Evolutionary conservation across 177 flowering plant species (phyloP).

Genomic region (Viscum album): DNA sequence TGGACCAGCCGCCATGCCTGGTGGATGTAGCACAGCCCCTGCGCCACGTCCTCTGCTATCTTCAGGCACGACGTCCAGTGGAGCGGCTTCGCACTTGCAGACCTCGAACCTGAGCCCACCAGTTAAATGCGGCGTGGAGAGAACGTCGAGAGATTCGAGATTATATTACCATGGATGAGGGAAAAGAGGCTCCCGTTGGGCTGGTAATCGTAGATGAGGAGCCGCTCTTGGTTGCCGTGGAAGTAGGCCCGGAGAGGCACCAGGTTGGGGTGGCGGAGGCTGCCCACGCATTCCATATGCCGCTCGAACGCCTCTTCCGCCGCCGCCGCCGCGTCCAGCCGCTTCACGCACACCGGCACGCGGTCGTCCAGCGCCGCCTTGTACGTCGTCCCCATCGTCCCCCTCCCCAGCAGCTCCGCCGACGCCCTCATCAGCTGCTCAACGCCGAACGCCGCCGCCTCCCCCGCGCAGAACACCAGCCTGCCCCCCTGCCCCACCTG

Average conservation of each 20-base stretch:
- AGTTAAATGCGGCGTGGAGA: too few relatives aligned
- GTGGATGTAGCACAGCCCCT: constrained; percentile 87
- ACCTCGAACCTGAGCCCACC: constrained; percentile 65
- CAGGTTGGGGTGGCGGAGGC: constrained; percentile 74
- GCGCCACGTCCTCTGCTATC: constrained; percentile 90
- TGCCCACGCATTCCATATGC: constrained; percentile 71
- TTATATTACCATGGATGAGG: constrained; percentile 80
- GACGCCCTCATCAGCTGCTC: constrained; percentile 88
- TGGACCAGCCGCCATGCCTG: constrained; percentile 78
- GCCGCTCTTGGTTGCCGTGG: constrained; percentile 73
- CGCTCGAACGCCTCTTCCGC: constrained; percentile 48
- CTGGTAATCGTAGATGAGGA: constrained; percentile 68
- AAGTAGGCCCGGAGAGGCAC: constrained; percentile 77
- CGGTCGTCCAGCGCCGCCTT: constrained; percentile 71
- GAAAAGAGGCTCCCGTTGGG: constrained; percentile 84
- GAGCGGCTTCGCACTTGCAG: constrained; percentile 72
- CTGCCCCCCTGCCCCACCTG: constrained; percentile 50
- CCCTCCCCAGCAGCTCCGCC: constrained; percentile 83
- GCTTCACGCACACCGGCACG: constrained; percentile 60
- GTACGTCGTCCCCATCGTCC: constrained; percentile 70
- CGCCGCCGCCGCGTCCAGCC: constrained; percentile 47
- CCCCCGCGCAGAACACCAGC: constrained; percentile 71
- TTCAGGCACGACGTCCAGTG: constrained; percentile 99
- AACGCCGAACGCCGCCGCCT: constrained; percentile 44
- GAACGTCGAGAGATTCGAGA: too few relatives aligned